Percentiles rank a stretch among this genome's conserved stretches.
Conservation (phyloP, 2,329 filamentous ascomycete species). For the Curvularia eragrostidis region DNA sequence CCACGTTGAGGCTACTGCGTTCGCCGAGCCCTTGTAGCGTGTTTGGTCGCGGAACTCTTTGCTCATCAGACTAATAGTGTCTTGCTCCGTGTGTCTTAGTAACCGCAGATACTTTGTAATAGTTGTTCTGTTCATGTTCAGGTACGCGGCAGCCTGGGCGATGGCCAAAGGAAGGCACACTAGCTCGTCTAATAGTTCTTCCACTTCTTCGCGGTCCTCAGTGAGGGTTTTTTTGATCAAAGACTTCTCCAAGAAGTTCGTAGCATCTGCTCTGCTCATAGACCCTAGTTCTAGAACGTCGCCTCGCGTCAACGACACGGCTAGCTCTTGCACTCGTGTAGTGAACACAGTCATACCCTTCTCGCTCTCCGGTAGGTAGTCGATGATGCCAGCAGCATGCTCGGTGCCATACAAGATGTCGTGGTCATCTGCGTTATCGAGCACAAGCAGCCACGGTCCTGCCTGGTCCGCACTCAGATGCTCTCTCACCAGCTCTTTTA, state of each 20-base stretch:
- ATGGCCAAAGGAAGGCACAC: slow-evolving; percentile 53
- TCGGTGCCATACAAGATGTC: slow-evolving; percentile 15
- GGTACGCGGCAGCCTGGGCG: slow-evolving; percentile 47
- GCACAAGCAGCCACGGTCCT: slow-evolving; percentile 20
- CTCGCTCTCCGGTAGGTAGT: slow-evolving; percentile 20
- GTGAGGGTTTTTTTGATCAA: slow-evolving; percentile 14
- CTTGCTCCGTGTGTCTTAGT: slow-evolving; percentile 40
- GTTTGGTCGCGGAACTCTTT: slow-evolving; percentile 50
- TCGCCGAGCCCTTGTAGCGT: slow-evolving; percentile 46
- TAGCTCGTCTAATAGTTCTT: slow-evolving; percentile 35
- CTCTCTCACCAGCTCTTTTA: slow-evolving; percentile 30
- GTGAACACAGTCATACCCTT: slow-evolving; percentile 18
- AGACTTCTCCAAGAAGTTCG: slow-evolving; percentile 10
- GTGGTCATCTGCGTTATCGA: slow-evolving; percentile 18
- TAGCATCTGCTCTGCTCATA: background rate
- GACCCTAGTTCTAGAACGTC: slow-evolving; percentile 18
- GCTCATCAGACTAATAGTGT: slow-evolving; percentile 46
- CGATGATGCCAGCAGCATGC: slow-evolving; percentile 14
- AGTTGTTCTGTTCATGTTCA: slow-evolving; percentile 41
- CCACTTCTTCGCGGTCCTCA: slow-evolving; percentile 6
- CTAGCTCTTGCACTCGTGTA: slow-evolving; percentile 17
- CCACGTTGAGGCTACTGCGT: slow-evolving; percentile 53
- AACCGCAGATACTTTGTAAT: slow-evolving; percentile 47
- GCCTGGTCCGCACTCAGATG: slow-evolving; percentile 24
- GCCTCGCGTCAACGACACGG: slow-evolving; percentile 13